phyloP scores from a whole-genome alignment of 225 moss, liverwort and hornwort species.

The Sphagnum contortum region DNA sequence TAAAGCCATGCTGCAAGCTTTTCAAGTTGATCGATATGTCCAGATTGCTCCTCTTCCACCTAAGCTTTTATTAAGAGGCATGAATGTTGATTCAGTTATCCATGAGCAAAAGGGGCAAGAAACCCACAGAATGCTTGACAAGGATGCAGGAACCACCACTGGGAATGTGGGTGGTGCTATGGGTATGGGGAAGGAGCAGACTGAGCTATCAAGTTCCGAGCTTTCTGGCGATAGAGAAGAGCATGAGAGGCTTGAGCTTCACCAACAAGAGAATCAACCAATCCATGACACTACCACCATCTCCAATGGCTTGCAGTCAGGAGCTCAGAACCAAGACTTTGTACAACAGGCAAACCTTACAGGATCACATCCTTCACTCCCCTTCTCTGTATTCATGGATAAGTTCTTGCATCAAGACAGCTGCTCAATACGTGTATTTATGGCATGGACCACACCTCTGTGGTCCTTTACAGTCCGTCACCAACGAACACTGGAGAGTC shows the following conservation, averaged over 20 bases:
- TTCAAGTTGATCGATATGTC: constrained; percentile 30
- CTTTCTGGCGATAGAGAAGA: no score
- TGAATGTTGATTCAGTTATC: constrained; percentile 3
- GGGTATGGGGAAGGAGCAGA: no score
- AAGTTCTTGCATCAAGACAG: constrained; percentile 50
- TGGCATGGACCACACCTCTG: constrained; percentile 85
- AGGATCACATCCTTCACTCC: constrained; percentile 32
- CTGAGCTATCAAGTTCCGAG: no score
- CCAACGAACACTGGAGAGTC: constrained; percentile 85
- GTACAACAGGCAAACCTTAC: constrained; percentile 44
- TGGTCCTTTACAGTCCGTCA: constrained; percentile 92
- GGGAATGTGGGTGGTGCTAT: no score
- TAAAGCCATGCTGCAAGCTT: constrained; percentile 52
- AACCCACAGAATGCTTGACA: not conserved
- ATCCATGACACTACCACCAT: no score
- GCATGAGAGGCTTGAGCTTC: no score
- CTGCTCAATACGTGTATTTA: constrained; percentile 68
- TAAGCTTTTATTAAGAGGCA: constrained; percentile 16
- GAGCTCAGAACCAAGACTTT: no score
- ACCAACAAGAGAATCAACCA: no score
- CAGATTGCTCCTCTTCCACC: constrained; percentile 10
- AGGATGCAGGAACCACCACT: no score
- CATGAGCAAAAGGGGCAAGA: constrained; percentile 6
- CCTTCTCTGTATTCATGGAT: constrained; percentile 57
- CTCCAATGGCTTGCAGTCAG: no score